Percentiles rank a stretch among this genome's conserved stretches.
phyloP scores from a whole-genome alignment of 139 green algal genomes.

The Chlamydomonas eustigma region DNA sequence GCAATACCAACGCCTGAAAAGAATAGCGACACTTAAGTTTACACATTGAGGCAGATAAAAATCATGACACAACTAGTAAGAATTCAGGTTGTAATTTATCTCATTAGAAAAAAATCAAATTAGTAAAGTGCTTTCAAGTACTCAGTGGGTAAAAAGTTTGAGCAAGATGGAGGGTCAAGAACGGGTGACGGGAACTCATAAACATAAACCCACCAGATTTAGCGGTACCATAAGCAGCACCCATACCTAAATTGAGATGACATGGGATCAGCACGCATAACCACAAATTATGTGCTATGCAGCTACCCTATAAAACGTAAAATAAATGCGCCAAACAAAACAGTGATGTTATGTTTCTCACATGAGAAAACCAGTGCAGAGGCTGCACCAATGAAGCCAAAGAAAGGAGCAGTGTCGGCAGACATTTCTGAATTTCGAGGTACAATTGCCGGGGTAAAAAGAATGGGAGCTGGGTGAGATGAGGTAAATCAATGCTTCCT shows the following conservation, averaged over 20 bases:
- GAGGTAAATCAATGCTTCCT: too few relatives aligned
- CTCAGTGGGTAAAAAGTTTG: background rate
- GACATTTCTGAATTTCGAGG: too few relatives aligned
- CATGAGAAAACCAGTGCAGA: constrained; percentile 85
- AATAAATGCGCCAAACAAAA: background rate
- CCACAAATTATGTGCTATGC: background rate
- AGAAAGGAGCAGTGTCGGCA: constrained; percentile 86
- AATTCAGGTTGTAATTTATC: background rate
- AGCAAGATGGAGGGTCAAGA: background rate
- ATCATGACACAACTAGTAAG: background rate
- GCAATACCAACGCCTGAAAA: constrained; percentile 90
- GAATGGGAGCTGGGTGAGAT: too few relatives aligned
- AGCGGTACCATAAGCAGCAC: constrained; percentile 96
- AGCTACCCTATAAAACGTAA: background rate
- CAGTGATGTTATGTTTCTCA: background rate
- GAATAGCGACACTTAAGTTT: too few relatives aligned
- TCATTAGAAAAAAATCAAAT: too few relatives aligned
- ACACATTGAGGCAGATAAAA: background rate
- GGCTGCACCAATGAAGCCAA: constrained; percentile 95
- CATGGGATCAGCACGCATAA: background rate
- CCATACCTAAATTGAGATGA: constrained; percentile 79
- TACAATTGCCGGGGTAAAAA: too few relatives aligned
- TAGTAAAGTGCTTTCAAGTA: too few relatives aligned
- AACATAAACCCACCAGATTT: constrained; percentile 54
- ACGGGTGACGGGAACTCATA: background rate